These are phyloP conservation scores for Glonium stellatum DNA, from an alignment of 495 filamentous ascomycete genomes.

Conservation along the genomic window DNA sequence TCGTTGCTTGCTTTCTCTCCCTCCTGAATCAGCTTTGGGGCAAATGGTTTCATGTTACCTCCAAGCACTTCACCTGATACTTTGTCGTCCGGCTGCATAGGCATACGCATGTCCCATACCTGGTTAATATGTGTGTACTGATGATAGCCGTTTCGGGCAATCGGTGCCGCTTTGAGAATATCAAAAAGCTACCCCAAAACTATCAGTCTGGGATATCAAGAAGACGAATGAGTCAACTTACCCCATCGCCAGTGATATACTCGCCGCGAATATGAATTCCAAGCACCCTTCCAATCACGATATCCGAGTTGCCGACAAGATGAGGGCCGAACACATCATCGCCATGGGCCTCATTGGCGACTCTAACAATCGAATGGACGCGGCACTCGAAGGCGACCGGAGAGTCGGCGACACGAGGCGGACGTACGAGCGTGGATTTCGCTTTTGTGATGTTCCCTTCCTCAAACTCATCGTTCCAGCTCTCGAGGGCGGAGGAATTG, in stretches of 20 bases:
- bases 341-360: background rate
- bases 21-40: no score
- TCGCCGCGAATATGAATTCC: background rate
- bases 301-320: background rate
- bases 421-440: background rate
- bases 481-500: background rate
- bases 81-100: background rate
- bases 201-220: no score
- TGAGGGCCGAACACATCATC: background rate
- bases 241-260: background rate
- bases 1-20: background rate
- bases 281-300: conserved; percentile 4
- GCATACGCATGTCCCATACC: background rate
- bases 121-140: background rate
- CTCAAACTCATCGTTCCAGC: conserved; percentile 1
- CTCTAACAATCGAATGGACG: background rate
- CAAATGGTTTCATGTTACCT: no score
- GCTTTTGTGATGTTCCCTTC: background rate
- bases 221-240: background rate
- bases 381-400: conserved; percentile 5
- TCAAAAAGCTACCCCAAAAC: background rate
- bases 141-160: conserved; percentile 3
- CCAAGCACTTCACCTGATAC: no score
- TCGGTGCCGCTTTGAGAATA: background rate
- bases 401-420: background rate